These are phyloP conservation scores for Russula ochroleuca DNA, from an alignment of 768 basidiomycete genomes.

Conservation along the genomic window DNA sequence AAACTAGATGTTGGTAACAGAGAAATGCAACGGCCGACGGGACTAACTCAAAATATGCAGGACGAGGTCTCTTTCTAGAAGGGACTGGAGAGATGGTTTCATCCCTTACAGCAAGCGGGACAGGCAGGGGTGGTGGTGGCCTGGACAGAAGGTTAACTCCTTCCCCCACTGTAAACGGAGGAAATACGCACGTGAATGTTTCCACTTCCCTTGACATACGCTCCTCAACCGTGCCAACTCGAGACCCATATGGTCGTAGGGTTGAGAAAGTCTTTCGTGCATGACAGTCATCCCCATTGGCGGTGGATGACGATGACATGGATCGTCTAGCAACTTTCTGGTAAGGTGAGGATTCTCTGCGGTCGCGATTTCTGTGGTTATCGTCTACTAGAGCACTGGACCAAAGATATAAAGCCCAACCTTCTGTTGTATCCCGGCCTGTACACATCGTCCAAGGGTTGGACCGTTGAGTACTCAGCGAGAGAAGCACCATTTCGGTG, in stretches of 20 bases:
- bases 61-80: slow-evolving; percentile 17
- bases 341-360: slow-evolving; percentile 5
- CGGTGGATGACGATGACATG: background rate
- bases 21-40: background rate
- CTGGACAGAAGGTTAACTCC: background rate
- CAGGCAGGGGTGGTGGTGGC: background rate
- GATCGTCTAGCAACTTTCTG: background rate
- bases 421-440: slow-evolving; percentile 5
- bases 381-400: background rate
- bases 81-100: slow-evolving; percentile 3
- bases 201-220: slow-evolving; percentile 19
- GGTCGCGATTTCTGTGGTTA: slow-evolving; percentile 3
- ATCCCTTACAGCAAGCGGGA: background rate
- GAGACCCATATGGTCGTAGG: slow-evolving; percentile 1
- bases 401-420: slow-evolving; percentile 4
- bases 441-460: background rate
- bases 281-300: background rate
- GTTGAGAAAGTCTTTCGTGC: background rate
- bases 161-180: background rate
- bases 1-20: background rate
- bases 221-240: slow-evolving; percentile 11
- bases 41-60: slow-evolving; percentile 12
- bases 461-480: background rate
- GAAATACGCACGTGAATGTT: slow-evolving; percentile 8
- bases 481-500: background rate